Base-by-base conservation (phyloP, 2,329 filamentous ascomycete species). In the Ophiostoma perfectum region DNA sequence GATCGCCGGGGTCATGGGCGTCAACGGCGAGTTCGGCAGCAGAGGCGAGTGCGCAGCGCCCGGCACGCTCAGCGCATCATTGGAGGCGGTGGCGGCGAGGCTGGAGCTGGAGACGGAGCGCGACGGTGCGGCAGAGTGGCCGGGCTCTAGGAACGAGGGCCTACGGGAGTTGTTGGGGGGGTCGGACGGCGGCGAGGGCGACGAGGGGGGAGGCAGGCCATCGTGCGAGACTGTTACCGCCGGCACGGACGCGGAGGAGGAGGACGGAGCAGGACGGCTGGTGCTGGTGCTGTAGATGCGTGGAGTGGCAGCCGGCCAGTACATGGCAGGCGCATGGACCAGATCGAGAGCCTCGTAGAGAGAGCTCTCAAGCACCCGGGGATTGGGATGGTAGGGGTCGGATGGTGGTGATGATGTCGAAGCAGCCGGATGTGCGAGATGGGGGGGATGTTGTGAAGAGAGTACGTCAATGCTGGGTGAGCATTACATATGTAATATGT, bases 301-400 rank as follows among this genome's bases (percentile, higher is more conserved):
- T 76, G 92, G 91, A 77, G 91, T 91, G 78, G 90, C 91, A 78
- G 93, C 86, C 76, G 92, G 92, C 92, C 92, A 96, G 84, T 96
- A 96, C 92, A 95, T 96, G 83, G 81, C 82, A 75, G 73, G 72
- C 69, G 72, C 71, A 71, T 73, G 67, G 70, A 72, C 65, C 63
- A 70, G 71, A 71, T 70, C 75, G 73, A 72, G 71, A 73, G 75
- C 74, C 75, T 72, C 68, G 72, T 70, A 55, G 49, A 45, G 27
- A 14, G 73, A 73, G 77, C 74, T 76, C 75, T 76, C 75, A 76
- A 77, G 74, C 75, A 18, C 49, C 49, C 27, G 49, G 18, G 49
- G 27, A 27, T 36, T 27, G 18, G 55, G 36, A 16, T 16, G 38
- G 58, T 62, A 7, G 27, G n/a, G 14, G 38, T 11, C 27, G 38